phyloP scores from a whole-genome alignment of 192 early-diverging fungal species.

The Entomortierella beljakovae region DNA sequence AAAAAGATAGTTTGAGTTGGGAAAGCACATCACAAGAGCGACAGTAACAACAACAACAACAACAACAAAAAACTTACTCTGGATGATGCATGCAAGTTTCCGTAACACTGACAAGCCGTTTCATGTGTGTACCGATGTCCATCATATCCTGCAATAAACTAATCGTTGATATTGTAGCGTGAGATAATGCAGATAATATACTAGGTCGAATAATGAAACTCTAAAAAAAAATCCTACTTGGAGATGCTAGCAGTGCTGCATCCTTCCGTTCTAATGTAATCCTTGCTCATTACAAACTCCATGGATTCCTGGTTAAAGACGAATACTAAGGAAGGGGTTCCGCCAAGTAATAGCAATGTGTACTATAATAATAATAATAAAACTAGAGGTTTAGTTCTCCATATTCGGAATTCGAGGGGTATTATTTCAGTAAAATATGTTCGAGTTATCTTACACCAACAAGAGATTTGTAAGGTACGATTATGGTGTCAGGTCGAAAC shows the following conservation, averaged over 20 bases:
- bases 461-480: slow-evolving; percentile 9
- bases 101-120: slow-evolving; percentile 37
- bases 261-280: slow-evolving; percentile 30
- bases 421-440: too few species aligned
- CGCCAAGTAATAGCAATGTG: slow-evolving; percentile 19
- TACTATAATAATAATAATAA: background rate
- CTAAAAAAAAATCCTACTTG: slow-evolving; percentile 2
- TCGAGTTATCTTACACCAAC: slow-evolving; percentile 14
- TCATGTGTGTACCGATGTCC: slow-evolving; percentile 37
- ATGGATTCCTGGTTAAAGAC: slow-evolving; percentile 8
- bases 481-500: slow-evolving; percentile 4
- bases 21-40: too few species aligned
- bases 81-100: slow-evolving; percentile 31
- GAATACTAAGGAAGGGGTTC: slow-evolving; percentile 33
- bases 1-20: background rate
- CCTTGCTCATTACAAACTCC: slow-evolving; percentile 17
- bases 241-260: slow-evolving; percentile 24
- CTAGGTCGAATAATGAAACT: background rate
- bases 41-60: background rate
- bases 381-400: too few species aligned
- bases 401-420: too few species aligned
- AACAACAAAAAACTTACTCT: slow-evolving; percentile 31
- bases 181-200: background rate
- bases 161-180: background rate
- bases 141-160: slow-evolving; percentile 38